These are phyloP conservation scores for Fibroporia radiculosa DNA, from an alignment of 768 basidiomycete genomes.

Conservation along the genomic window DNA sequence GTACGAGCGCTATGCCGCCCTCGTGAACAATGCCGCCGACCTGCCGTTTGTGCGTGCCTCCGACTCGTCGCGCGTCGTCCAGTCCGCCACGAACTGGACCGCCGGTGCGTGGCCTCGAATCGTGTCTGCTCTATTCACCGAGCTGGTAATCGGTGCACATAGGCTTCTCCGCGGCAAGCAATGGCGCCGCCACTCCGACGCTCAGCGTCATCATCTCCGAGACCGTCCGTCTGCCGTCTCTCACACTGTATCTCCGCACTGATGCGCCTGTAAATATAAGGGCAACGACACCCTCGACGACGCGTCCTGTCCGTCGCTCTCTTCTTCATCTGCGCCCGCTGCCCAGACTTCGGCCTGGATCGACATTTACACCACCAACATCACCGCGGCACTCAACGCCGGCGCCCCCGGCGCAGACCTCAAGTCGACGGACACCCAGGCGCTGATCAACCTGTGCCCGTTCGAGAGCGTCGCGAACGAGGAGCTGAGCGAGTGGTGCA, in stretches of 20 bases:
- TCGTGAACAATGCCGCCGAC: slow-evolving; percentile 34
- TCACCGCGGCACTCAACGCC: slow-evolving; percentile 51
- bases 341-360: slow-evolving; percentile 47
- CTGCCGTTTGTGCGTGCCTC: slow-evolving; percentile 50
- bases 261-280: no score
- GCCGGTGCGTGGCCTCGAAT: slow-evolving; percentile 32
- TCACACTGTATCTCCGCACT: no score
- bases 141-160: background rate
- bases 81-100: slow-evolving; percentile 65
- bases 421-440: slow-evolving; percentile 41
- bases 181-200: slow-evolving; percentile 34
- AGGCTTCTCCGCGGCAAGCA: slow-evolving; percentile 58
- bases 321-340: slow-evolving; percentile 28
- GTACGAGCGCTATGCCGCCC: slow-evolving; percentile 44
- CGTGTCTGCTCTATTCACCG: background rate
- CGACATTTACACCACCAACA: slow-evolving; percentile 42
- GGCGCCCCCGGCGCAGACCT: slow-evolving; percentile 60
- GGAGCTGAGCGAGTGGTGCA: slow-evolving; percentile 58
- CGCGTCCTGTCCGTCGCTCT: slow-evolving; percentile 45
- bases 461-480: slow-evolving; percentile 65
- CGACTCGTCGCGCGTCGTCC: slow-evolving; percentile 49
- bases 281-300: slow-evolving; percentile 64
- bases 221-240: slow-evolving; percentile 29
- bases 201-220: slow-evolving; percentile 53
- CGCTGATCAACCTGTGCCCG: slow-evolving; percentile 67